Conservation (phyloP, 306 rosid genomes). For the Abrus precatorius region DNA sequence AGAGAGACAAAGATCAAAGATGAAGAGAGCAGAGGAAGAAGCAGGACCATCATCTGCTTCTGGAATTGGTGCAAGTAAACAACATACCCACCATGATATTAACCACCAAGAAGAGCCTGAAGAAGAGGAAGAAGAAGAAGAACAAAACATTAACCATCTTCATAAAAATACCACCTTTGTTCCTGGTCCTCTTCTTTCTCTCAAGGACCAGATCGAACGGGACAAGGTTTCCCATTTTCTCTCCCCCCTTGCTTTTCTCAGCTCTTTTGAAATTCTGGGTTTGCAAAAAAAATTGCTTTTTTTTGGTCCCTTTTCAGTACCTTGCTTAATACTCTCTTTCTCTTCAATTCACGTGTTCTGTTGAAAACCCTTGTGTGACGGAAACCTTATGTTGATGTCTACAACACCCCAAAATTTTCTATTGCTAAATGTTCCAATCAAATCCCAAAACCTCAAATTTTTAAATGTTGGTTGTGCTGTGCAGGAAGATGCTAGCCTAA, state of each 20-base stretch:
- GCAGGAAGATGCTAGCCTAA: conserved; percentile 95
- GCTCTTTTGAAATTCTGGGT: no score
- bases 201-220: conserved; percentile 83
- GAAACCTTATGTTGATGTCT: background rate
- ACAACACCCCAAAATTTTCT: background rate
- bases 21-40: conserved; percentile 69
- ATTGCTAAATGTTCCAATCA: background rate
- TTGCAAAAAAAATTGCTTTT: no score
- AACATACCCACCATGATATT: conserved; percentile 36
- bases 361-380: background rate
- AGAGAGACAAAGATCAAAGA: conserved; percentile 16
- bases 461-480: conserved; percentile 44
- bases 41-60: conserved; percentile 65
- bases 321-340: background rate
- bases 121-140: conserved; percentile 44
- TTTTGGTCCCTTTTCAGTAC: no score
- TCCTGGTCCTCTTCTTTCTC: conserved; percentile 82
- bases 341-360: conserved; percentile 7
- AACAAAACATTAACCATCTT: conserved; percentile 29
- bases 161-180: conserved; percentile 54
- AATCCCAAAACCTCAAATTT: background rate
- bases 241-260: no score
- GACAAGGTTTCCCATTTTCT: conserved; percentile 65
- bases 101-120: conserved; percentile 28
- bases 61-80: conserved; percentile 41